phyloP scores from a whole-genome alignment of 129 eudicot species.

The Ambrosia trifida region DNA sequence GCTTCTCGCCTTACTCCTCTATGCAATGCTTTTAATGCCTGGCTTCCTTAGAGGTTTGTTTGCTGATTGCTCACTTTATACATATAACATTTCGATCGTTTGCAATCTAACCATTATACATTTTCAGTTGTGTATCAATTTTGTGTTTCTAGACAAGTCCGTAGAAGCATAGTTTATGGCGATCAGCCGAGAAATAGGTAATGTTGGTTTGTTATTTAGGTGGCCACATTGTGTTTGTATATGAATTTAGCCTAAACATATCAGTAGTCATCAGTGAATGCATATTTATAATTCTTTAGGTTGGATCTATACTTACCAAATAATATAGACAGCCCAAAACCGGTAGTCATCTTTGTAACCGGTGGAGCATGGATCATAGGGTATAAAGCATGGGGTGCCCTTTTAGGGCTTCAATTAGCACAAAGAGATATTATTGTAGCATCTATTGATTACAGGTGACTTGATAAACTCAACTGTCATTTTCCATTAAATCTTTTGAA shows the following conservation, averaged over 20 bases:
- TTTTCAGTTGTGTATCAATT: slow-evolving; percentile 65
- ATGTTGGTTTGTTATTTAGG: neutral
- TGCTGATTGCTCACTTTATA: slow-evolving; percentile 2
- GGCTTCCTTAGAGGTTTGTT: slow-evolving; percentile 75
- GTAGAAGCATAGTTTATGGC: slow-evolving; percentile 78
- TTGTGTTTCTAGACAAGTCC: slow-evolving; percentile 64
- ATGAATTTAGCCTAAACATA: neutral
- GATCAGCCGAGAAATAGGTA: slow-evolving; percentile 86
- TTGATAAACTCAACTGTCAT: neutral
- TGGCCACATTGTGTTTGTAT: neutral
- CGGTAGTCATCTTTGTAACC: slow-evolving; percentile 77
- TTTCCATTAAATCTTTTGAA: neutral
- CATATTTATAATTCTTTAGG: slow-evolving; percentile 41
- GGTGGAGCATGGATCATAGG: slow-evolving; percentile 98
- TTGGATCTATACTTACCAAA: slow-evolving; percentile 75
- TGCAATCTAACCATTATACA: slow-evolving; percentile 16
- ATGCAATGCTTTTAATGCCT: slow-evolving; percentile 80
- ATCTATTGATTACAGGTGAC: slow-evolving; percentile 80
- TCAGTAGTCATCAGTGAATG: neutral
- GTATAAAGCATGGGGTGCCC: slow-evolving; percentile 94
- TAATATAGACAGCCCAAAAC: slow-evolving; percentile 58
- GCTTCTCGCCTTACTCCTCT: slow-evolving; percentile 58
- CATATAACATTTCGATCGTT: neutral
- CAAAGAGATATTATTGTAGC: slow-evolving; percentile 85
- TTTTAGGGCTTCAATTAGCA: slow-evolving; percentile 79